Conservation (phyloP, 345 rosid genomes). For the Cardamine occulta region DNA sequence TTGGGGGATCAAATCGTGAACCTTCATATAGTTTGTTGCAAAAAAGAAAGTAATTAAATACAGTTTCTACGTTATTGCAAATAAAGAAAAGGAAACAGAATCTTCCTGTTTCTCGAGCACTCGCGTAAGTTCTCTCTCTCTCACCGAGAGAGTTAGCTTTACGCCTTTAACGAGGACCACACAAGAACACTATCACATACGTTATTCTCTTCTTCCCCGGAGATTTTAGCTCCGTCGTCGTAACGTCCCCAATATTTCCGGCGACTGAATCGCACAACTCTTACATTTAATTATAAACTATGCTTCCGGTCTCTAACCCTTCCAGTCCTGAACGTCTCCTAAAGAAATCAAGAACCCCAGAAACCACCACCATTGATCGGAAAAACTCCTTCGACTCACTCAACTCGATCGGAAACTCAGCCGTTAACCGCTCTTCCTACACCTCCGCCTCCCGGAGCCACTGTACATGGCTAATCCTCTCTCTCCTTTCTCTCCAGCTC, state of each 20-base stretch:
- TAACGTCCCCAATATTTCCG: conserved; percentile 37
- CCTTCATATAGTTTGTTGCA: conserved; percentile 4
- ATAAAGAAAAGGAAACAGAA: conserved; percentile 15
- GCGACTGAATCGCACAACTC: conserved; percentile 25
- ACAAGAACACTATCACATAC: conserved; percentile 12
- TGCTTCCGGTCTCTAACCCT: conserved; percentile 60
- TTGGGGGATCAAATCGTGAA: conserved; percentile 7
- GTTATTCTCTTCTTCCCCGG: not conserved
- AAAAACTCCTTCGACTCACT: conserved; percentile 55
- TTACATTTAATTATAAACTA: conserved; percentile 1
- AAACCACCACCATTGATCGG: conserved; percentile 38
- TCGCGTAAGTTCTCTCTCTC: conserved; percentile 30
- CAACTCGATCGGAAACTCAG: conserved; percentile 10
- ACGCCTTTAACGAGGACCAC: conserved; percentile 35
- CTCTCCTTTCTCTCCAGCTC: conserved; percentile 65
- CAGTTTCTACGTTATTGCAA: conserved; percentile 4
- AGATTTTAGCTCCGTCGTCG: conserved; percentile 26
- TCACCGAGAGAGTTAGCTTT: conserved; percentile 34
- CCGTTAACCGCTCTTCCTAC: conserved; percentile 42
- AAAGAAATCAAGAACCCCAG: conserved; percentile 44
- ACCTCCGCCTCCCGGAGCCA: conserved; percentile 47
- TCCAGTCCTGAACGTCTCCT: conserved; percentile 52
- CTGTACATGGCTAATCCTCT: conserved; percentile 65
- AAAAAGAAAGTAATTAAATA: conserved; percentile 18
- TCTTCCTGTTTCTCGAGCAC: conserved; percentile 39